A percentile compares a stretch with the other conserved stretches of the same genome.
Conservation (phyloP, 257 asterid species). For the Solanum acaule region DNA sequence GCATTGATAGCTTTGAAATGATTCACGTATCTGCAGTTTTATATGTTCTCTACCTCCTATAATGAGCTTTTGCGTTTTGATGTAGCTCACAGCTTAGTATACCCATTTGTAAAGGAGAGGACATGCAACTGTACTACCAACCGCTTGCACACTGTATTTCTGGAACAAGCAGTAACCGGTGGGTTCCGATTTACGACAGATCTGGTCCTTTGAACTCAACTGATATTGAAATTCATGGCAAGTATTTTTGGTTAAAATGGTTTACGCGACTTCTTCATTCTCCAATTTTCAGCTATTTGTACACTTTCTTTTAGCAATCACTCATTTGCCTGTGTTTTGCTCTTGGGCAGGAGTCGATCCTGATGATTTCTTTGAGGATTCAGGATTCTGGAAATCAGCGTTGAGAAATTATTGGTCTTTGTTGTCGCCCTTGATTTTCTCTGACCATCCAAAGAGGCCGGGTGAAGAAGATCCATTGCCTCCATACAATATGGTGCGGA, state of each 20-base stretch:
- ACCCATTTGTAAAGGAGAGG: constrained; percentile 73
- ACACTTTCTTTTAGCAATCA: background rate
- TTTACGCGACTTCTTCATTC: background rate
- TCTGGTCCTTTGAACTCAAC: constrained; percentile 37
- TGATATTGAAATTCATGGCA: constrained; percentile 66
- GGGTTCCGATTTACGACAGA: constrained; percentile 67
- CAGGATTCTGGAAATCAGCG: constrained; percentile 65
- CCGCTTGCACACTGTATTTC: constrained; percentile 65
- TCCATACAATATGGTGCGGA: constrained; percentile 85
- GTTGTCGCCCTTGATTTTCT: constrained; percentile 89
- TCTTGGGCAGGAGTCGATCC: constrained; percentile 50
- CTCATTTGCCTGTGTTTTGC: background rate
- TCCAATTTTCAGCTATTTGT: background rate
- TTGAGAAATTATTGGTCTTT: constrained; percentile 86
- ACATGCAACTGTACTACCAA: constrained; percentile 60
- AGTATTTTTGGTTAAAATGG: background rate
- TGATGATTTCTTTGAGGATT: constrained; percentile 66
- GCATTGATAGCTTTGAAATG: background rate
- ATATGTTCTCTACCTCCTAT: background rate
- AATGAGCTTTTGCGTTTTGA: background rate
- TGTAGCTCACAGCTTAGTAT: constrained; percentile 33
- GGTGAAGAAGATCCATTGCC: constrained; percentile 92
- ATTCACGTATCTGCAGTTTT: background rate
- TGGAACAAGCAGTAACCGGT: constrained; percentile 60
- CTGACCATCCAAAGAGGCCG: constrained; percentile 94